Percentiles rank a stretch among this genome's conserved stretches.
Conservation (phyloP, 1,139 yeast species). For the Blastobotrys ciferrii region DNA sequence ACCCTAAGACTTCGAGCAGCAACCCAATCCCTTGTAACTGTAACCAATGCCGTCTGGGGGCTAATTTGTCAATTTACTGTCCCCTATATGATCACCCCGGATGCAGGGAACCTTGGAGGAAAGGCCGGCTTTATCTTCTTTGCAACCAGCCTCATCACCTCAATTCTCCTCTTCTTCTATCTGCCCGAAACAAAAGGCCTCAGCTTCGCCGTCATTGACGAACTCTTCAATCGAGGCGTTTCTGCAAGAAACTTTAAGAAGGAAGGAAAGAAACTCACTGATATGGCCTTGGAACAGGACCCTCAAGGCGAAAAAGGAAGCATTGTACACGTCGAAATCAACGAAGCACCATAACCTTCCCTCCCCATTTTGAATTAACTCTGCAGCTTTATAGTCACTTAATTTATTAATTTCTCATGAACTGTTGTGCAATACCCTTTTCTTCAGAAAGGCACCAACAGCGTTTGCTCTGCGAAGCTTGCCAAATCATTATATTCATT, state of each 20-base stretch:
- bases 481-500: too few relatives aligned
- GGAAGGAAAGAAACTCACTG: conserved; percentile 5
- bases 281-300: background rate
- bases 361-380: too few relatives aligned
- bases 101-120: conserved; percentile 39
- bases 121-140: conserved; percentile 10
- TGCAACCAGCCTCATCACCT: background rate
- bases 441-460: too few relatives aligned
- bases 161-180: conserved; percentile 5
- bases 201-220: conserved; percentile 5
- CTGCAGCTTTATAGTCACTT: too few relatives aligned
- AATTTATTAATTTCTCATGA: too few relatives aligned
- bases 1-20: conserved; percentile 1
- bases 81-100: conserved; percentile 64
- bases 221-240: background rate
- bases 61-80: conserved; percentile 74
- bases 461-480: too few relatives aligned
- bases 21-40: background rate
- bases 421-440: too few relatives aligned
- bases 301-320: background rate
- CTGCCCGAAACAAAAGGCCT: conserved; percentile 6
- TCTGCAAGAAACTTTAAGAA: conserved; percentile 8
- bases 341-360: background rate
- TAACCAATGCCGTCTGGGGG: conserved; percentile 65
- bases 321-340: background rate